Evolutionary conservation across 2,329 filamentous ascomycete species (phyloP), one percentile per base, ranked within the genome.

Genomic region (Ophiostoma piceae): DNA sequence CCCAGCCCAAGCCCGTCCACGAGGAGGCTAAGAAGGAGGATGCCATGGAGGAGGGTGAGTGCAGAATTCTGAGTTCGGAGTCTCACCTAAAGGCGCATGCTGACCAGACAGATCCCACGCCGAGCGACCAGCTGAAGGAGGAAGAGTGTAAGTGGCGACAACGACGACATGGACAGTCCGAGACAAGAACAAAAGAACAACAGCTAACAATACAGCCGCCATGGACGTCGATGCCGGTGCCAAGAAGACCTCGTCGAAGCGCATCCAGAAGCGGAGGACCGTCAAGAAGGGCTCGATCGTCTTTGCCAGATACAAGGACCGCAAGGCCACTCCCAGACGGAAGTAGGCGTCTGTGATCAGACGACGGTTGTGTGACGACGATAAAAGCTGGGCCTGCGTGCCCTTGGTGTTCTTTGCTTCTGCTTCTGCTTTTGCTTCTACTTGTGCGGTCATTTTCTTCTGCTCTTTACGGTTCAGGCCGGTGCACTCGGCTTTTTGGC

Each of bases 261-360:
- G 84, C 74, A 80, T 87, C 69, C 81, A 84, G 77, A 89, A 88
- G 82, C 82, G 83, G 76, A 83, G 80, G 74, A 47, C 64, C 19
- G 80, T 79, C 73, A 86, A 84, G 77, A 85, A 83, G 74, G 80
- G 82, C 57, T 82, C 82, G 71, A 88, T 89, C 71, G 85, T 87
- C 29, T 90, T 89, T 72, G 82, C 82, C 68, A 87, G 83, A 75
- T 87, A 84, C 76, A 83, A 83, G 72, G 83, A 86, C 71, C 82
- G 82, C 72, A 77, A 81, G 73, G 80, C 79, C 73, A 80, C 79
- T 73, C 82, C 80, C 75, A 84, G 82, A 78, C 71, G 71, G 68
- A 74, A 72, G 47, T 74, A 72, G 72, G 51, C 19, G n/a, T 57
- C 11, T 57, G 37, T 37, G 14, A 12, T 47, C 26, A 8, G 9